These are phyloP conservation scores for Ophiostoma sp. DNA, from an alignment of 2,329 filamentous ascomycete genomes.

Conservation along the genomic window DNA sequence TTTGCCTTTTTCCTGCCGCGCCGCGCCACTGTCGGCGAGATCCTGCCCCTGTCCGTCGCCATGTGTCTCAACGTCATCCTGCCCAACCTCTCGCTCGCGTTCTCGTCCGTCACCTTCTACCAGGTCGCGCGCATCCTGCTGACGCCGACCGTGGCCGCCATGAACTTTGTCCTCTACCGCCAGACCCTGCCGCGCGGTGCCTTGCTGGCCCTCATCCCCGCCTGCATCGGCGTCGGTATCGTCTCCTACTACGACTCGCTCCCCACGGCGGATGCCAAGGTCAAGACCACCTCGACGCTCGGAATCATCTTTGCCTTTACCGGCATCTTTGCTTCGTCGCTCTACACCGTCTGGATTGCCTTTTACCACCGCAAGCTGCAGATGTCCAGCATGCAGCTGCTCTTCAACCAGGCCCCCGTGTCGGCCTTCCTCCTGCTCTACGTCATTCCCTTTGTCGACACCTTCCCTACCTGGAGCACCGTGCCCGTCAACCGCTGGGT, in stretches of 20 bases:
- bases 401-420: constrained; percentile 62
- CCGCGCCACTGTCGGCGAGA: constrained; percentile 48
- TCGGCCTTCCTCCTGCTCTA: constrained; percentile 59
- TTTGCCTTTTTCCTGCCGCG: constrained; percentile 56
- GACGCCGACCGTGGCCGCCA: constrained; percentile 58
- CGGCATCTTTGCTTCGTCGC: constrained; percentile 58
- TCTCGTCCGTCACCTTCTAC: constrained; percentile 64
- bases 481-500: constrained; percentile 49
- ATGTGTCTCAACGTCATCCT: constrained; percentile 67
- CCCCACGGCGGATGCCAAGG: constrained; percentile 40
- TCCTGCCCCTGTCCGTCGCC: constrained; percentile 59
- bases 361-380: constrained; percentile 60
- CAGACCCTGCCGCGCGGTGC: constrained; percentile 51
- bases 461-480: constrained; percentile 51
- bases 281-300: constrained; percentile 51
- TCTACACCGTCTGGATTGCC: constrained; percentile 65
- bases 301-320: constrained; percentile 60
- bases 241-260: constrained; percentile 65
- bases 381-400: constrained; percentile 63
- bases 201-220: constrained; percentile 51
- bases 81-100: constrained; percentile 62
- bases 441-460: constrained; percentile 60
- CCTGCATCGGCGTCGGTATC: constrained; percentile 59
- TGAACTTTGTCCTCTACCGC: constrained; percentile 59
- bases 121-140: constrained; percentile 63